These are phyloP conservation scores for Capsicum baccatum DNA, from an alignment of 257 asterid species.

Conservation along the genomic window DNA sequence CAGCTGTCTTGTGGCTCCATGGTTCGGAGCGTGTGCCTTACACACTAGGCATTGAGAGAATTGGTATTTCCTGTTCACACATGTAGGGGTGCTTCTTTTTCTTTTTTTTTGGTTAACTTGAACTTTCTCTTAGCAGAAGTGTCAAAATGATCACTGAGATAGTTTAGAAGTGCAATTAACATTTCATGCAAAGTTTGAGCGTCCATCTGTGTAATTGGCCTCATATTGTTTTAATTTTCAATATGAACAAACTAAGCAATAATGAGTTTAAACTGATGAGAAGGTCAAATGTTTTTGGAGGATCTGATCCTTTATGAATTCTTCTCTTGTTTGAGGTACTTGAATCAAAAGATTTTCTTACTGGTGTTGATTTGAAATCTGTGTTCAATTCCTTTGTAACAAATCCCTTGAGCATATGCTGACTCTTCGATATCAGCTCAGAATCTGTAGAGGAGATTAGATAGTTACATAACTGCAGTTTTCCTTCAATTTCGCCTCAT, in stretches of 20 bases:
- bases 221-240: too few relatives aligned
- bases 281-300: conserved; percentile 16
- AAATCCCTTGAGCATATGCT: conserved; percentile 40
- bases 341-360: conserved; percentile 40
- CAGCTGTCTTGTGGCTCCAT: not conserved
- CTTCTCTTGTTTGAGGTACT: conserved; percentile 60
- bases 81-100: too few relatives aligned
- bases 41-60: not conserved
- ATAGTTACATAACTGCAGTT: too few relatives aligned
- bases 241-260: conserved; percentile 36
- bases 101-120: not conserved
- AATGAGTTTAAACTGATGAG: conserved; percentile 48
- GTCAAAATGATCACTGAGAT: too few relatives aligned
- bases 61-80: not conserved
- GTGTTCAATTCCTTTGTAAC: conserved; percentile 38
- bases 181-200: too few relatives aligned
- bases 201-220: too few relatives aligned
- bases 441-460: conserved; percentile 52
- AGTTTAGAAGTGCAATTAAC: too few relatives aligned
- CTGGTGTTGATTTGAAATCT: conserved; percentile 33
- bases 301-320: conserved; percentile 69
- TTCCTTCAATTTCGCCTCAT: too few relatives aligned
- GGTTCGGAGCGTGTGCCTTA: not conserved
- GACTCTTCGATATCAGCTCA: conserved; percentile 28
- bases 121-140: not conserved